phyloP scores from a whole-genome alignment of 108 stramenopile species.

The Ochromonas danica region DNA sequence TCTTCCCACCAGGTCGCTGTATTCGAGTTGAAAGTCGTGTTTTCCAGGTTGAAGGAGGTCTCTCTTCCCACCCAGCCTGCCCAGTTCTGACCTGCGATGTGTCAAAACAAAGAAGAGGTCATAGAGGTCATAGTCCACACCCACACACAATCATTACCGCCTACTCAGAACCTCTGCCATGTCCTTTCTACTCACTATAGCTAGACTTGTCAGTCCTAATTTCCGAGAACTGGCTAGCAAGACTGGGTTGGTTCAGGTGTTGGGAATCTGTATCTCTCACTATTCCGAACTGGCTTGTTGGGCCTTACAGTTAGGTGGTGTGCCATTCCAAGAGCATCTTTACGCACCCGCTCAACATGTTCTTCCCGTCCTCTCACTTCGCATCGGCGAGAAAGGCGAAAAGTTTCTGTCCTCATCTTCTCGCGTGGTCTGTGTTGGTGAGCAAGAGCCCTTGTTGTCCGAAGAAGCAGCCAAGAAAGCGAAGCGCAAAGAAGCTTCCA shows the following conservation, averaged over 20 bases:
- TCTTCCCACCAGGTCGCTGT: too few species aligned
- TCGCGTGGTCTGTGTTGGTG: neutral
- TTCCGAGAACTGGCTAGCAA: neutral
- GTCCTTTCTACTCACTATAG: neutral
- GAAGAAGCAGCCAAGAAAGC: too few species aligned
- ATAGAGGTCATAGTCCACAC: too few species aligned
- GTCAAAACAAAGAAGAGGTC: too few species aligned
- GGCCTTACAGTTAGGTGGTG: neutral
- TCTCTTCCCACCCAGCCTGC: too few species aligned
- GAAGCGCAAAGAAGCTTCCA: neutral
- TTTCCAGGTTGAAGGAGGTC: too few species aligned
- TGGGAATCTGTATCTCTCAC: neutral
- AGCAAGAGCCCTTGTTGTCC: neutral
- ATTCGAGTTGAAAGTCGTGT: too few species aligned
- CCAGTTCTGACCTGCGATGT: too few species aligned
- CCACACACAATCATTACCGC: too few species aligned
- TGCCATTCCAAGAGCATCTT: neutral
- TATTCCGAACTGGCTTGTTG: conserved; percentile 8
- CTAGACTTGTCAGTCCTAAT: neutral
- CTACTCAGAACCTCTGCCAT: neutral
- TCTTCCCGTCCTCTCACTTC: neutral
- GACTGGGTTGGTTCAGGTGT: neutral
- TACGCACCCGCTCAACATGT: conserved; percentile 22
- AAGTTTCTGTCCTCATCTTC: conserved; percentile 4
- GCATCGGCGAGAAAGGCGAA: neutral